These are phyloP conservation scores for Penicillium atrosanguineum DNA, from an alignment of 495 filamentous ascomycete genomes.

Conservation along the genomic window DNA sequence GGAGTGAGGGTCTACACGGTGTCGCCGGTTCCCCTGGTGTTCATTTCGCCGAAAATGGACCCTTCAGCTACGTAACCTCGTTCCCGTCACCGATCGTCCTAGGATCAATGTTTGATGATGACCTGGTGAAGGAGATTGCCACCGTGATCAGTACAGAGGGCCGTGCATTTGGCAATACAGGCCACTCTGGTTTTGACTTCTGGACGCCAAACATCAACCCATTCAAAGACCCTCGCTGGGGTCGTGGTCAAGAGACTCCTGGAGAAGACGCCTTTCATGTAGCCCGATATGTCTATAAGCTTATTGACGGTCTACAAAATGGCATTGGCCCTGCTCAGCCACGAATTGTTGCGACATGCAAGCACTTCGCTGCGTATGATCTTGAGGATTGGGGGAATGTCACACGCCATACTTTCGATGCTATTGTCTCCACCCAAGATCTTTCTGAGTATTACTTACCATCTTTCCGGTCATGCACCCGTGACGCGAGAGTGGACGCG, in stretches of 20 bases:
- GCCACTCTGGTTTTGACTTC: constrained; percentile 50
- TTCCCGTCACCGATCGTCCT: constrained; percentile 56
- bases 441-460: background rate
- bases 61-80: constrained; percentile 52
- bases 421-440: background rate
- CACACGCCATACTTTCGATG: background rate
- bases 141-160: constrained; percentile 55
- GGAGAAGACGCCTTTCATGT: background rate
- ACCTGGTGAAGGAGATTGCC: constrained; percentile 49
- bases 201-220: constrained; percentile 53
- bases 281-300: background rate
- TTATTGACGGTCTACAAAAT: background rate
- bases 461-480: background rate
- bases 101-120: constrained; percentile 54
- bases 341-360: background rate
- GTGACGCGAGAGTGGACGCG: background rate
- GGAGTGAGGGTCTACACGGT: constrained; percentile 50
- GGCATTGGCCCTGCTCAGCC: background rate
- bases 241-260: background rate
- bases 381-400: background rate
- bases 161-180: constrained; percentile 56
- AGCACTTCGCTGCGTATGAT: background rate
- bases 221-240: background rate
- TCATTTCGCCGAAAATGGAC: constrained; percentile 39
- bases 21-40: constrained; percentile 49